These are phyloP conservation scores for Botrytis galanthina DNA, from an alignment of 2,329 filamentous ascomycete species.

Conservation along the genomic window DNA sequence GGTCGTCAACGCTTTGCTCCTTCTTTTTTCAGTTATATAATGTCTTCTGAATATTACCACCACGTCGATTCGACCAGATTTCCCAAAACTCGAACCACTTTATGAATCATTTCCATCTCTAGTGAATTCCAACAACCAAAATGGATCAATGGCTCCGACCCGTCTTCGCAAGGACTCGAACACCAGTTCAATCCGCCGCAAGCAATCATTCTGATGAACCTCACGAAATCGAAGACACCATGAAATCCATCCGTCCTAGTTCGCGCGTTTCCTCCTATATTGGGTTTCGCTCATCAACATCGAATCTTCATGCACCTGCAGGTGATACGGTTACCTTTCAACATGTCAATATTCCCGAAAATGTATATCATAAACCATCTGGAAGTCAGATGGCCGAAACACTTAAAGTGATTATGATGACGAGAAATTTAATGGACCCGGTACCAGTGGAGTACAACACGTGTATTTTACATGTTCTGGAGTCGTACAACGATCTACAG, in stretches of 20 bases:
- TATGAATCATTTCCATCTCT: neutral
- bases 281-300: conserved; percentile 26
- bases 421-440: conserved; percentile 27
- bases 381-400: conserved; percentile 37
- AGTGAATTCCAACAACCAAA: neutral
- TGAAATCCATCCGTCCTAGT: conserved; percentile 26
- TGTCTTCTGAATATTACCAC: neutral
- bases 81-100: neutral
- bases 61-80: neutral
- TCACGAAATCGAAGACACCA: conserved; percentile 26
- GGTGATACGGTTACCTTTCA: conserved; percentile 26
- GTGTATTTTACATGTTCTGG: conserved; percentile 37
- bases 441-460: conserved; percentile 37
- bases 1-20: neutral
- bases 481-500: conserved; percentile 34
- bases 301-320: conserved; percentile 18
- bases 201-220: conserved; percentile 25
- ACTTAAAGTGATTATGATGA: conserved; percentile 39
- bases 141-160: conserved; percentile 37
- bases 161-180: conserved; percentile 30
- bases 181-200: conserved; percentile 22
- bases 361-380: conserved; percentile 36
- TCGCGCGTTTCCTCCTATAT: conserved; percentile 34
- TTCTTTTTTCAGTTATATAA: neutral
- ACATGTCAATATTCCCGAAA: conserved; percentile 30